A percentile compares a stretch with the other conserved stretches of the same genome.
Conservation (phyloP, 2,329 filamentous ascomycete species). For the Calonectria crousiana region DNA sequence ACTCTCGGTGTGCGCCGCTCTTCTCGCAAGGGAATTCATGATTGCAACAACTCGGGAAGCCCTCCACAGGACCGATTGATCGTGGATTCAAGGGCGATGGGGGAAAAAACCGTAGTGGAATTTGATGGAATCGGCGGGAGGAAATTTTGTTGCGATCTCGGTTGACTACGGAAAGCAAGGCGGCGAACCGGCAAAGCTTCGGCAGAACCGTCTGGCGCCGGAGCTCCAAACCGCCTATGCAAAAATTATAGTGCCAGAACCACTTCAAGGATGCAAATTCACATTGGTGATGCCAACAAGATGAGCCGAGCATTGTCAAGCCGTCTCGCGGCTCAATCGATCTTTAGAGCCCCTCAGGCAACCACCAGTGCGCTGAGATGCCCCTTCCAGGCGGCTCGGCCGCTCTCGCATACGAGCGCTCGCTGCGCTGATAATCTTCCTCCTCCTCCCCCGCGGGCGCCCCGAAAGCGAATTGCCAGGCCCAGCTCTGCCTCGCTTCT, state of each 20-base stretch:
- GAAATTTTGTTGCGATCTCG: slow-evolving; percentile 57
- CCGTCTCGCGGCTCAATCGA: slow-evolving; percentile 57
- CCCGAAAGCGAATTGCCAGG: slow-evolving; percentile 39
- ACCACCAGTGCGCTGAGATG: slow-evolving; percentile 32
- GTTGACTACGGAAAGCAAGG: slow-evolving; percentile 49
- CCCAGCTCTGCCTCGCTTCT: slow-evolving; percentile 48
- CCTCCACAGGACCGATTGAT: slow-evolving; percentile 46
- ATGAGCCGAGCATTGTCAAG: slow-evolving; percentile 60
- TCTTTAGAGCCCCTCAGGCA: slow-evolving; percentile 45
- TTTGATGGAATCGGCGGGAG: slow-evolving; percentile 45
- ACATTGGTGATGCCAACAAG: slow-evolving; percentile 46
- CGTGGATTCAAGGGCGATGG: slow-evolving; percentile 42
- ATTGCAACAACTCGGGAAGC: slow-evolving; percentile 43
- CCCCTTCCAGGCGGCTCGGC: slow-evolving; percentile 43
- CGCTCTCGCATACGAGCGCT: slow-evolving; percentile 55
- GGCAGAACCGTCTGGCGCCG: slow-evolving; percentile 36
- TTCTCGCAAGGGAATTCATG: slow-evolving; percentile 63
- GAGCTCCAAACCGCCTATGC: slow-evolving; percentile 9
- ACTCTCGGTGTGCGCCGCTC: slow-evolving; percentile 55
- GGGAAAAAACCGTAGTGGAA: slow-evolving; percentile 43
- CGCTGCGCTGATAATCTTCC: slow-evolving; percentile 43
- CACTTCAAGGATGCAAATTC: slow-evolving; percentile 26
- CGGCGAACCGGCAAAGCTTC: slow-evolving; percentile 52
- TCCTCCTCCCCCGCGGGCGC: slow-evolving; percentile 34
- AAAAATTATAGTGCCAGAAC: slow-evolving; percentile 44